Conservation (phyloP, 2,329 filamentous ascomycete species). For the Pseudogymnoascus sp. region DNA sequence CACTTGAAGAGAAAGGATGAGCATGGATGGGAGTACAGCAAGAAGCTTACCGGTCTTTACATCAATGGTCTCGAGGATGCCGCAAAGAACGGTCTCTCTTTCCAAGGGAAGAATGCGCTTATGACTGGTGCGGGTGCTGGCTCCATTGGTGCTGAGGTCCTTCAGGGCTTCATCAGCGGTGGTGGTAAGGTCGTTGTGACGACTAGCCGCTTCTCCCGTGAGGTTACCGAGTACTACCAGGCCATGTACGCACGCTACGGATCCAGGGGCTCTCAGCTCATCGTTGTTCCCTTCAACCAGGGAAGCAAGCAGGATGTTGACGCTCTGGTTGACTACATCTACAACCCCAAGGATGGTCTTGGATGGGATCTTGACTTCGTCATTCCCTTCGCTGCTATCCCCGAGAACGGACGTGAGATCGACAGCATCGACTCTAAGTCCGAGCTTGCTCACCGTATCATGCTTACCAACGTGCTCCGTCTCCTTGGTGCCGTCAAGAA, state of each 20-base stretch:
- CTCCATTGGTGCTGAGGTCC: conserved; percentile 93
- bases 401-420: conserved; percentile 95
- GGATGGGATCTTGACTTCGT: conserved; percentile 98
- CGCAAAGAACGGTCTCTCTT: conserved; percentile 80
- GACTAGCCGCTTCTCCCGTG: conserved; percentile 90
- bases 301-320: conserved; percentile 98
- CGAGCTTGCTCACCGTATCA: conserved; percentile 95
- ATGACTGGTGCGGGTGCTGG: conserved; percentile 98
- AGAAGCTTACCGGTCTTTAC: conserved; percentile 91
- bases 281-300: conserved; percentile 98
- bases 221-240: conserved; percentile 99
- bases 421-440: conserved; percentile 96
- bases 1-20: conserved; percentile 91
- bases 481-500: conserved; percentile 85
- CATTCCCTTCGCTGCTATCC: conserved; percentile 93
- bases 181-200: conserved; percentile 96
- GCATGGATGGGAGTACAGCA: conserved; percentile 98
- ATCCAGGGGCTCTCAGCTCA: conserved; percentile 87
- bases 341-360: conserved; percentile 89
- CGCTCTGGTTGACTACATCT: conserved; percentile 90
- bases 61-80: conserved; percentile 87
- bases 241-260: conserved; percentile 95
- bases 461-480: conserved; percentile 94
- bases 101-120: conserved; percentile 89
- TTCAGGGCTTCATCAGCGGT: conserved; percentile 92